Evolutionary conservation across 148 eudicot genomes (phyloP).

Genomic region (Persicaria tinctoria): DNA sequence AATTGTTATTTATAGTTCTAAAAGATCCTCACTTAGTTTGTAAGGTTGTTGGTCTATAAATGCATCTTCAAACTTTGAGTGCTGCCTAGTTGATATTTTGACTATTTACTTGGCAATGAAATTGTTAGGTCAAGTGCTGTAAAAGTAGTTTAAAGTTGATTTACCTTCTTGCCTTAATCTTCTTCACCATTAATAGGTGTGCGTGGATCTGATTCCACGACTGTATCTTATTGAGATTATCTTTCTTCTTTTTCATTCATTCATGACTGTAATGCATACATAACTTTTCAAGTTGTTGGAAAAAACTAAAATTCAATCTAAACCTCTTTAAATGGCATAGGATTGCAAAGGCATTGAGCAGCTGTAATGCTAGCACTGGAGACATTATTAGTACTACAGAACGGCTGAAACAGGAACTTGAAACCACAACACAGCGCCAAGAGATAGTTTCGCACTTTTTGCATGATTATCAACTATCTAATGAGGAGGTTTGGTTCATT

Average conservation of each 20-base stretch:
- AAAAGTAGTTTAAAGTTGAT: not conserved
- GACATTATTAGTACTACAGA: conserved; percentile 94
- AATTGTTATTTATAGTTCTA: not conserved
- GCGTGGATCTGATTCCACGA: not conserved
- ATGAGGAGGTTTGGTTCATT: conserved; percentile 64
- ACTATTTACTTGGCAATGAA: not conserved
- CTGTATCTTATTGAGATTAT: not conserved
- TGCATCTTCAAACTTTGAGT: not conserved
- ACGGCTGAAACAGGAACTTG: conserved; percentile 93
- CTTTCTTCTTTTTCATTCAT: not conserved
- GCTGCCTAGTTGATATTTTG: not conserved
- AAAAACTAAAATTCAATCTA: not conserved
- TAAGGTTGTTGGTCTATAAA: not conserved
- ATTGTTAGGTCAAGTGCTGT: not conserved
- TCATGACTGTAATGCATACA: not conserved
- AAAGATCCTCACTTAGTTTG: not conserved
- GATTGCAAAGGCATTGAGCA: conserved; percentile 70
- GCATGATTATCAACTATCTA: conserved; percentile 93
- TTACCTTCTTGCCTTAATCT: not conserved
- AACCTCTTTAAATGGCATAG: conserved; percentile 27
- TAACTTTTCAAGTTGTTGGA: not conserved
- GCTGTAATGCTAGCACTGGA: conserved; percentile 83
- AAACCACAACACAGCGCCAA: conserved; percentile 86
- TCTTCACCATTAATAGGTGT: too few relatives aligned
- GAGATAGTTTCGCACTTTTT: conserved; percentile 89